Evolutionary conservation across 352 stramenopile species (phyloP).

Genomic region (Pythium dissotocum): DNA sequence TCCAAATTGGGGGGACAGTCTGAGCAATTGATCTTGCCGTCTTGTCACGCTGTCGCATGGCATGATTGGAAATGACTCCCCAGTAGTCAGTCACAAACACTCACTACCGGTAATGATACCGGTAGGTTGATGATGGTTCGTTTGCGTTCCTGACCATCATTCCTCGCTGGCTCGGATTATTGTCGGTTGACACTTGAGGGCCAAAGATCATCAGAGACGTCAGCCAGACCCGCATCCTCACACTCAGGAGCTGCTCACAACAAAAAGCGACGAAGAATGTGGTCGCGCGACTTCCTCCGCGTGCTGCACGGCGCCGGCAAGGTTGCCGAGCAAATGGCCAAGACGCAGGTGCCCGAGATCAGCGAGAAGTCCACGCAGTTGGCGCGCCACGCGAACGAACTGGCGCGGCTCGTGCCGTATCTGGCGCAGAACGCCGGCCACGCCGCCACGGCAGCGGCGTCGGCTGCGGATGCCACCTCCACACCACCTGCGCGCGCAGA

Average conservation of each 20-base stretch:
- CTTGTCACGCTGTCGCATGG: neutral
- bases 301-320: conserved; percentile 71
- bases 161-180: conserved; percentile 2
- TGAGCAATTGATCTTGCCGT: too few relatives aligned
- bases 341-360: conserved; percentile 39
- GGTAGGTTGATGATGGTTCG: conserved; percentile 20
- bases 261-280: conserved; percentile 40
- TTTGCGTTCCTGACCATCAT: conserved; percentile 16
- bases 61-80: conserved; percentile 2
- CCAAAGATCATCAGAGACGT: conserved; percentile 14
- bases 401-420: conserved; percentile 49
- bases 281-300: conserved; percentile 65
- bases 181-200: neutral
- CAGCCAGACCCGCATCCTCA: neutral
- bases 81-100: neutral
- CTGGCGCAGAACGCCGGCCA: conserved; percentile 33
- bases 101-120: conserved; percentile 8
- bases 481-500: neutral
- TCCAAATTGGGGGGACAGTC: neutral
- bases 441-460: neutral
- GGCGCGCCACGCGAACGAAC: conserved; percentile 24
- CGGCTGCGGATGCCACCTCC: neutral
- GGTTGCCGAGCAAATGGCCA: conserved; percentile 55
- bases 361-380: conserved; percentile 33
- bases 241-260: neutral